Conservation (phyloP, 148 eudicot genomes). For the Simmondsia chinensis region DNA sequence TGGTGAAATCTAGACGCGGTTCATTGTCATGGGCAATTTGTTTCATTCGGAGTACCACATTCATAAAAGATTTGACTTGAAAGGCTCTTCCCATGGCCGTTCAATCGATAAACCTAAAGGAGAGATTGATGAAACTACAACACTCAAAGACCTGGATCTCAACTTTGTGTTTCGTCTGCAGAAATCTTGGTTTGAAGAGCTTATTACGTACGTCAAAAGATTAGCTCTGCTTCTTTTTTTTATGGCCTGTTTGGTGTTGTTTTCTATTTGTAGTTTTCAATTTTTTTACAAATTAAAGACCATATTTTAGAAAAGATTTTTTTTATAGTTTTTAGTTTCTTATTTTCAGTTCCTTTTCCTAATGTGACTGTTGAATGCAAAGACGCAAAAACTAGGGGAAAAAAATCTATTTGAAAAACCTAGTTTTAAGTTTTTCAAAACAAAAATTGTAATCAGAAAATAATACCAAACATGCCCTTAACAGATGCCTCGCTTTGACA, state of each 20-base stretch:
- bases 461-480: too few relatives aligned
- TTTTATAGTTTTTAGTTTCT: too few relatives aligned
- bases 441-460: too few relatives aligned
- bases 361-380: too few relatives aligned
- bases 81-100: slow-evolving; percentile 94
- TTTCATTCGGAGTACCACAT: slow-evolving; percentile 86
- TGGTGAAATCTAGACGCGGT: slow-evolving; percentile 50
- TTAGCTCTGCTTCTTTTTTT: background rate
- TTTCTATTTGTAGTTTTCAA: background rate
- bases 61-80: slow-evolving; percentile 86
- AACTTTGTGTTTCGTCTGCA: slow-evolving; percentile 85
- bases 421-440: too few relatives aligned
- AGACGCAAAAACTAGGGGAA: too few relatives aligned
- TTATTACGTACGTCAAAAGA: slow-evolving; percentile 58
- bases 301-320: too few relatives aligned
- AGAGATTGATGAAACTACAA: slow-evolving; percentile 95
- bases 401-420: too few relatives aligned
- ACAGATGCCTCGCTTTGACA: too few relatives aligned
- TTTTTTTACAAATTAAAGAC: too few relatives aligned
- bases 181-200: slow-evolving; percentile 69
- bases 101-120: slow-evolving; percentile 71
- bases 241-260: background rate
- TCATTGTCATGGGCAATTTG: slow-evolving; percentile 94
- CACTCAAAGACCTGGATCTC: slow-evolving; percentile 91
- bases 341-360: too few relatives aligned